Base-by-base conservation (phyloP, 129 eudicot species). In the Lactuca saligna region DNA sequence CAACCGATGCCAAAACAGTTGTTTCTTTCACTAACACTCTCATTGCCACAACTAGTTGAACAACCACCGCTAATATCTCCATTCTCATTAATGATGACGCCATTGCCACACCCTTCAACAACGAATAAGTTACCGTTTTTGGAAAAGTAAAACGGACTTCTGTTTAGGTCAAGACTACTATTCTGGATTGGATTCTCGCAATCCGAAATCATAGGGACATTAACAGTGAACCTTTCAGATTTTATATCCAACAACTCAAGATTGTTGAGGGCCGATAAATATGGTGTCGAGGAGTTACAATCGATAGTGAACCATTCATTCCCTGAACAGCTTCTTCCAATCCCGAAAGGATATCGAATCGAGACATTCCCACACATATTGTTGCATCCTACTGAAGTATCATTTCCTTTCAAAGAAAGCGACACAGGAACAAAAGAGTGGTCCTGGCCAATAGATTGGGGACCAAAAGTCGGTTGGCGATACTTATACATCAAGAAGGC, bases 1-100 rank as follows among this genome's bases (percentile, higher is more conserved):
- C 83, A 79, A 39, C 68, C 73, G 48, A 72, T 17, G n/a, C 82
- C 82, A 66, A 34, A 33, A 35, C 82, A 79, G 4, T 57, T 14
- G 4, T 33, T 67, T 44, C n/a, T 25, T 5, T 56, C 8, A 6
- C 65, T 3, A 13, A 5, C 17, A 39, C 13, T 60, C 3, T 60
- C 48, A 60, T 35, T 32, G 15, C 13, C 3, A 17, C 73, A 68
- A 34, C 9, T 68, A 4, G 63, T 3, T 39, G 73, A 68, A 54
- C 73, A 68, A 5, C 73, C 63, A 29, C 63, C n/a, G 51, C 54
- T 15, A 20, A 16, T 12, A 55, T 6, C 35, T 17, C 63, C 44
- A 0, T 54, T 3, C 46, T 60, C 65, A 15, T 16, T 7, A 35
- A 35, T 13, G 6, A 50, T 4, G 31, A 50, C 17, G 8, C 13